Percentiles rank a stretch among this genome's conserved stretches.
Conservation (phyloP, 371 early-diverging fungal species). For the Mortierella sp. region DNA sequence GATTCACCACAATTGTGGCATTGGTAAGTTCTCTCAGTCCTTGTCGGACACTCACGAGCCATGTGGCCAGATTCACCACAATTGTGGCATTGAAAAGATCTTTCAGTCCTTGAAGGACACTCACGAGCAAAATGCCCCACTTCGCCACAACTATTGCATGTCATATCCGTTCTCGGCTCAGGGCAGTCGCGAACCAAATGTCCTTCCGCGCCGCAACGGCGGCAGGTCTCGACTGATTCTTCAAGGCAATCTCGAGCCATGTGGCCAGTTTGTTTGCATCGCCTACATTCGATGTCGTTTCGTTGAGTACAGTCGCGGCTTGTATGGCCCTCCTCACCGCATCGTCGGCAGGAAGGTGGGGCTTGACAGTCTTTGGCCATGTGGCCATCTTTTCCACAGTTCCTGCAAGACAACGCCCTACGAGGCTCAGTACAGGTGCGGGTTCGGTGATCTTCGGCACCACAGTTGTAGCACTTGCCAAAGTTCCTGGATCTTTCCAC, state of each 20-base stretch:
- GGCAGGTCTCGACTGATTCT: too few species aligned
- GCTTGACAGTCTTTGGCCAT: constrained; percentile 47
- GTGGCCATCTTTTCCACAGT: constrained; percentile 39
- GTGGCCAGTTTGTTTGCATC: constrained; percentile 72
- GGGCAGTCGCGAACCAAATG: constrained; percentile 16
- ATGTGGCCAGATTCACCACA: too few species aligned
- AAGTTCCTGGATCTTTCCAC: constrained; percentile 33
- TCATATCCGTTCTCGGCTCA: background rate
- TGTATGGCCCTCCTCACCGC: constrained; percentile 51
- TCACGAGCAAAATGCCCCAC: too few species aligned
- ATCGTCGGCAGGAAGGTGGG: constrained; percentile 42
- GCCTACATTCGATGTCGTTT: constrained; percentile 65
- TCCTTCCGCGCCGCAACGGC: constrained; percentile 2
- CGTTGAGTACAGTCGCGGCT: constrained; percentile 36
- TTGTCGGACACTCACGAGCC: too few species aligned
- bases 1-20: too few species aligned
- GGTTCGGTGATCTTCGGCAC: constrained; percentile 36
- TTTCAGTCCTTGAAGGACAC: too few species aligned
- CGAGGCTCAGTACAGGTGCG: constrained; percentile 56
- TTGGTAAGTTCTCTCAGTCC: too few species aligned
- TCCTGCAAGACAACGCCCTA: constrained; percentile 54
- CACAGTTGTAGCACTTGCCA: constrained; percentile 59
- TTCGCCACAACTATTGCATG: background rate
- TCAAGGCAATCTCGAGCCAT: constrained; percentile 61
- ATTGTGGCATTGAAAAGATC: too few species aligned